Base-by-base conservation (phyloP, 164 flowering plant species). In the Malania oleifera region DNA sequence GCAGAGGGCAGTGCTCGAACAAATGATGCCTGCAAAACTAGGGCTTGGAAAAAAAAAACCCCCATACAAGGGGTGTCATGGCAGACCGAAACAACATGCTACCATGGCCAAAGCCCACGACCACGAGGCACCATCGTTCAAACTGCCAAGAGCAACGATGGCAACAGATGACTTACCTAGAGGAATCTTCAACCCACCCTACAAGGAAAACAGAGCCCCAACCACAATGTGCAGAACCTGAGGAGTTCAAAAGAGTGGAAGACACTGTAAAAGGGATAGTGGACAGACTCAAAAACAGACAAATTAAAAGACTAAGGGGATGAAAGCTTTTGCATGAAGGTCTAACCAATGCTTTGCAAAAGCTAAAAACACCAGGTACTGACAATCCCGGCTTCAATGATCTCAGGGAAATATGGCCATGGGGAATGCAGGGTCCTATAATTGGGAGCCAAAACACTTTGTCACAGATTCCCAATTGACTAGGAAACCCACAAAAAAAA, bases 401-500 rank as follows among this genome's bases (percentile, higher is more conserved):
- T 67, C 75, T 65, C 77, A 61, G 80, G 72, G 64, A 68, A 39
- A 52, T 14, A 45, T 29, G 65, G 60, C 72, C 73, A 60, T 39
- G 50, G 60, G 57, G 52, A 60, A 68, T 29, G 60, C 20, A 29
- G 29, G 44, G 40, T 61, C 50, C 64, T 64, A 25, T 15, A 19
- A 18, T 7, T 40, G 69, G 73, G 69, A 57, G 70, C 61, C 59
- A 59, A 79, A 79, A 75, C 38, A 59, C 70, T 61, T 43, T 18
- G 53, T 4, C 78, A 75, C 84, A 79, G 89, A 53, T 72, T 59
- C 54, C 77, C 69, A 13, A 7, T 47, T n/a, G 20, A 1, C 17
- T n/a, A 45, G 80, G 74, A 67, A 72, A 67, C 70, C 86, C 70
- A 84, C 64, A 69, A 82, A 85, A 84, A 73, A 43, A 74, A 39